Evolutionary conservation across 805 yeast species (phyloP), one percentile per base, ranked within the genome.

Genomic region (Yarrowia sp.): DNA sequence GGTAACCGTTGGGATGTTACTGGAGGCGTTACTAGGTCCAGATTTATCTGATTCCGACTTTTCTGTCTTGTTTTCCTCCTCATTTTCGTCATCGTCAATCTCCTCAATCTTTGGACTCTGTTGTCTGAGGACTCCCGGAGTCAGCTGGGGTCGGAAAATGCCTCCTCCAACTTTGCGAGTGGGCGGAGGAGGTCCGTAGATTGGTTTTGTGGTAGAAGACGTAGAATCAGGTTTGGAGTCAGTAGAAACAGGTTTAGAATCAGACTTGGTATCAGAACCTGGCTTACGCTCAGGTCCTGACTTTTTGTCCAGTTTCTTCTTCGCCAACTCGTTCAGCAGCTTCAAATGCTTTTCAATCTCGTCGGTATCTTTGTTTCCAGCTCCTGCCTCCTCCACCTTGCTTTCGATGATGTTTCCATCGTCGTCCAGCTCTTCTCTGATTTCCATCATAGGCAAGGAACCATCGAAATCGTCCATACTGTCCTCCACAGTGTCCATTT

Each of bases 401-500:
- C 84, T 72, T 14, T 67, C 73, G 0, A 88, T 72, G 1, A 92
- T 80, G 66, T 89, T 85, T 0, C 85, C 97, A n/a, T 89, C 86
- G 0, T 90, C 97, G 74, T 92, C 97, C 40, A 92, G 74, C 62
- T 86, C 89, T 71, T 92, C 98, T 62, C 86, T 80, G 22, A 92
- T 92, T 65, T 92, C 97, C 85, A 91, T 84, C 24, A 89, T 77
- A 0, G 90, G 92, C 1, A 86, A 70, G 3, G 32, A 28, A 80
- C 84, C 41, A 17, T 79, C 86, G 7, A 38, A 38, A 17, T 17
- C 22, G 22, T 19, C 24, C 10, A 28, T 9, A 12, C 17, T 24
- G 4, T 46, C 52, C 22, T 28, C 35, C 24, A 5, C 17, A 10
- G 40, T 17, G 22, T 63, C 54, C 35, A 24, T 49, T 36, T 74